phyloP scores from a whole-genome alignment of 257 asterid species.

The Nicotiana paniculata region DNA sequence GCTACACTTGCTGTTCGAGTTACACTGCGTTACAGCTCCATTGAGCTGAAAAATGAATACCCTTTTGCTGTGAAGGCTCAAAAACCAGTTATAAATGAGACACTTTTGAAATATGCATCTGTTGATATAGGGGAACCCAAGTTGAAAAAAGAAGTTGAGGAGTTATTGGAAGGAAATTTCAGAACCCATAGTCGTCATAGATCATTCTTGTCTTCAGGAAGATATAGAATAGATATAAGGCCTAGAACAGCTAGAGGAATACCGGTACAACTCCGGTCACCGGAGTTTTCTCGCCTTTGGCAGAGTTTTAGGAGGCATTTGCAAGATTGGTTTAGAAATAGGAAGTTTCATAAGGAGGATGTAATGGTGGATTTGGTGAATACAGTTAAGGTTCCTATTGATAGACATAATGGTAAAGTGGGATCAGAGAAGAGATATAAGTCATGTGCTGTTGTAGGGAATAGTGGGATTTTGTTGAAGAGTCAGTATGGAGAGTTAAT shows the following conservation, averaged over 20 bases:
- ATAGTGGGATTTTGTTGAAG: conserved; percentile 78
- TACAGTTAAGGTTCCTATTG: conserved; percentile 26
- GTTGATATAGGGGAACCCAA: conserved; percentile 51
- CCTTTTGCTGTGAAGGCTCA: conserved; percentile 19
- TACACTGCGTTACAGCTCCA: conserved; percentile 35
- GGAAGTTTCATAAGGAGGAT: conserved; percentile 42
- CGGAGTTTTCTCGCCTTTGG: conserved; percentile 68
- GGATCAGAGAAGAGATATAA: conserved; percentile 25
- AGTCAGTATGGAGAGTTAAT: conserved; percentile 45
- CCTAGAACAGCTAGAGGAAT: conserved; percentile 45
- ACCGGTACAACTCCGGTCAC: conserved; percentile 56
- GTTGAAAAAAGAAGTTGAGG: conserved; percentile 71
- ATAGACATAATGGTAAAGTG: conserved; percentile 21
- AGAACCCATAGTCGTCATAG: conserved; percentile 58
- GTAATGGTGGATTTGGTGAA: conserved; percentile 43
- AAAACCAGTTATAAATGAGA: conserved; percentile 42
- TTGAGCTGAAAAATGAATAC: conserved; percentile 36
- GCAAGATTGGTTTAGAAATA: conserved; percentile 66
- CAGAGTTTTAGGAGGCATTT: conserved; percentile 46
- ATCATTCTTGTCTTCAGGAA: conserved; percentile 70
- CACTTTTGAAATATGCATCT: conserved; percentile 61
- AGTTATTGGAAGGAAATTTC: conserved; percentile 62
- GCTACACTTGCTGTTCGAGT: conserved; percentile 44
- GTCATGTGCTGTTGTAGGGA: conserved; percentile 93
- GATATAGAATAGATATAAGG: conserved; percentile 38